Percentiles rank a stretch among this genome's conserved stretches.
These are phyloP conservation scores for Vachellia collinsii DNA, from an alignment of 306 rosid species.

Conservation along the genomic window DNA sequence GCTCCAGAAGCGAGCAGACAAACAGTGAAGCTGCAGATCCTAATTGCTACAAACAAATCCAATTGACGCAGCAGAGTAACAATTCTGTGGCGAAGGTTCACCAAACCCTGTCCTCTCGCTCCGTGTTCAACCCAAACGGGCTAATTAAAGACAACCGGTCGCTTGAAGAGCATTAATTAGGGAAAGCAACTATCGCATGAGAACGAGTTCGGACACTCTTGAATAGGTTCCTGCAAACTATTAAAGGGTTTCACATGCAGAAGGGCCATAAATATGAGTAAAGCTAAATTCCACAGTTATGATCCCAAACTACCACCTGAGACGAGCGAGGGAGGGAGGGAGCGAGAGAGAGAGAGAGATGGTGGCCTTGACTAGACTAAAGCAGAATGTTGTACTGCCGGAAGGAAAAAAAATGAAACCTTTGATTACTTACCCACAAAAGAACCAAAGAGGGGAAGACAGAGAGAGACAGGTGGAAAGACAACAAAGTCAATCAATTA, in stretches of 20 bases:
- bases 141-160: constrained; percentile 23
- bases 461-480: constrained; percentile 31
- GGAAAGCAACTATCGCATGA: constrained; percentile 31
- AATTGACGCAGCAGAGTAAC: constrained; percentile 29
- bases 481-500: constrained; percentile 41
- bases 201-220: constrained; percentile 33
- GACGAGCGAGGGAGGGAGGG: background rate
- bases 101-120: constrained; percentile 31
- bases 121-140: constrained; percentile 16
- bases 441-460: constrained; percentile 38
- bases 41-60: constrained; percentile 36
- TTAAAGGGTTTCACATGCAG: constrained; percentile 45
- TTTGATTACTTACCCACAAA: constrained; percentile 48
- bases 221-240: constrained; percentile 34
- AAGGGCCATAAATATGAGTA: constrained; percentile 42
- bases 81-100: constrained; percentile 24
- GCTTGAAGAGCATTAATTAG: constrained; percentile 27
- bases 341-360: background rate
- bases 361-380: constrained; percentile 11
- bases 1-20: constrained; percentile 52
- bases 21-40: constrained; percentile 46
- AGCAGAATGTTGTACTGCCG: constrained; percentile 35
- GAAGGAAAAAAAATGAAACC: constrained; percentile 12
- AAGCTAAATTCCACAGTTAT: constrained; percentile 47
- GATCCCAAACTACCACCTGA: constrained; percentile 36